phyloP scores from a whole-genome alignment of 352 stramenopile genomes.

The Poterioochromonas sp. region DNA sequence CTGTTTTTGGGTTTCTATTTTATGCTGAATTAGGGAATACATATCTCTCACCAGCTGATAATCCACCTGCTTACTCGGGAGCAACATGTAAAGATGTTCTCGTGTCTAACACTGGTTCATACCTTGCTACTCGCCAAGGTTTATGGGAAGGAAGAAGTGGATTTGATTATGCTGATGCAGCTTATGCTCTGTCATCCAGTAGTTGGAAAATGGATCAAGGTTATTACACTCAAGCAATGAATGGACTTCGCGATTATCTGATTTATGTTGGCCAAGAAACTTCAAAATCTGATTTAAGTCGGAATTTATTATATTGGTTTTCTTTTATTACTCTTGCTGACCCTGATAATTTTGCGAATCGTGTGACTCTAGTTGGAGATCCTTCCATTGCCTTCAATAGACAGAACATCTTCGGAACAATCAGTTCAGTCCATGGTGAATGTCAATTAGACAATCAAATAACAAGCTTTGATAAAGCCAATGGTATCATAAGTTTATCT shows the following conservation, averaged over 20 bases:
- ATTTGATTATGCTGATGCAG: neutral
- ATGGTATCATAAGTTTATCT: neutral
- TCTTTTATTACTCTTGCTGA: neutral
- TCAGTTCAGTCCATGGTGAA: neutral
- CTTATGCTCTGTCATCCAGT: neutral
- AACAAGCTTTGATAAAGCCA: neutral
- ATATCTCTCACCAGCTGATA: neutral
- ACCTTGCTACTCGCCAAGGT: neutral
- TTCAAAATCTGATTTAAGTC: neutral
- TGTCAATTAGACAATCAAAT: neutral
- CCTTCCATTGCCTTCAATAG: neutral
- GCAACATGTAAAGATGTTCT: neutral
- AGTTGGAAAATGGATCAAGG: neutral
- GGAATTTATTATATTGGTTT: neutral
- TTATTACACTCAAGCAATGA: neutral
- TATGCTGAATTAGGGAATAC: neutral
- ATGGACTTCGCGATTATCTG: neutral
- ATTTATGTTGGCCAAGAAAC: neutral
- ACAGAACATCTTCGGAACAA: neutral
- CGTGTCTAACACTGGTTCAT: neutral
- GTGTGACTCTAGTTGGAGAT: neutral
- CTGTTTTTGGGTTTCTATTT: neutral
- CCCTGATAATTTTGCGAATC: neutral
- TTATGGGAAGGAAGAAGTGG: neutral
- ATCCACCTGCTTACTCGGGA: neutral